These are phyloP conservation scores for Nicotiana noctiflora DNA, from an alignment of 257 asterid species.

Conservation along the genomic window DNA sequence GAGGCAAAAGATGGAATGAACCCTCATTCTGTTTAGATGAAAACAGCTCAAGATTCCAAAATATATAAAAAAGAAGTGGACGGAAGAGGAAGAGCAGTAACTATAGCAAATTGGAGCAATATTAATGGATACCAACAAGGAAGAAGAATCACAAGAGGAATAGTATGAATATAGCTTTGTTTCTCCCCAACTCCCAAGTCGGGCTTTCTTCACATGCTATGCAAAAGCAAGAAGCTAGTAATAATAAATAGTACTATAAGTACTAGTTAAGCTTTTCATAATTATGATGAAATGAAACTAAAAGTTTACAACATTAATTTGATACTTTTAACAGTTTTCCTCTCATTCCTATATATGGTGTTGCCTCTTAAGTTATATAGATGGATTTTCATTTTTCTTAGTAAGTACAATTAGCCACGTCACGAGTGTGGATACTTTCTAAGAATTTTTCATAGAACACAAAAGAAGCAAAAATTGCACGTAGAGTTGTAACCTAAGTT, in stretches of 20 bases:
- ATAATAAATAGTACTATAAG: neutral
- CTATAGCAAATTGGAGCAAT: neutral
- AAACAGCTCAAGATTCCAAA: neutral
- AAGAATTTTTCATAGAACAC: too few species aligned
- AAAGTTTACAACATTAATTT: too few species aligned
- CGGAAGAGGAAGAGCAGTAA: neutral
- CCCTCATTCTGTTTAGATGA: conserved; percentile 14
- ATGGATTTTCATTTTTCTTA: too few species aligned
- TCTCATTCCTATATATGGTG: too few species aligned
- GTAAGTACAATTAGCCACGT: too few species aligned
- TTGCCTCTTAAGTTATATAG: too few species aligned
- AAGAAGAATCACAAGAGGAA: conserved; percentile 39
- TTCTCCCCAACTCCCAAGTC: neutral
- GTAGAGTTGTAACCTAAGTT: too few species aligned
- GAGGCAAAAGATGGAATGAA: conserved; percentile 11
- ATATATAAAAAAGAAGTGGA: neutral
- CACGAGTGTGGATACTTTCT: too few species aligned
- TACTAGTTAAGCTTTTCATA: neutral
- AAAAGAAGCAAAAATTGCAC: too few species aligned
- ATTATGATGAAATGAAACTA: too few species aligned
- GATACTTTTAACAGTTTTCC: too few species aligned
- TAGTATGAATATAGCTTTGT: conserved; percentile 13
- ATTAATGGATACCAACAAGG: neutral
- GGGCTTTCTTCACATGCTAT: neutral
- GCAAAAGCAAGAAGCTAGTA: neutral